Percentiles rank a stretch among this genome's conserved stretches.
Conservation (phyloP, 768 basidiomycete genomes). For the Leccinellum albellum region DNA sequence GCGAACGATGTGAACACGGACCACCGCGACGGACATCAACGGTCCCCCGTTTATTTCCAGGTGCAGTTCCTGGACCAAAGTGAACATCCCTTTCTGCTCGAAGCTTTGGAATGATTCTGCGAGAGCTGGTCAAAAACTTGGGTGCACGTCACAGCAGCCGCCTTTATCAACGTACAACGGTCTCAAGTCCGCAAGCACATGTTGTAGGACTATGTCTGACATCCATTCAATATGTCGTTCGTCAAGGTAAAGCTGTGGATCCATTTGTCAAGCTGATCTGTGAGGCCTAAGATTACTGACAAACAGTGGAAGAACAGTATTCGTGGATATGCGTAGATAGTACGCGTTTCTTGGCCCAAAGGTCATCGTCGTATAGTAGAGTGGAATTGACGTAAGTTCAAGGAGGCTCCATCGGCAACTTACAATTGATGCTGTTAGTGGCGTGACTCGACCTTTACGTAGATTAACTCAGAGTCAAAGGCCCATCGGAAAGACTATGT, state of each 20-base stretch:
- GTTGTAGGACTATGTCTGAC: conserved; percentile 76
- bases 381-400: neutral
- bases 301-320: conserved; percentile 74
- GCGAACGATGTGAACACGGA: conserved; percentile 23
- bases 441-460: too few species aligned
- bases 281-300: conserved; percentile 35
- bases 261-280: conserved; percentile 4
- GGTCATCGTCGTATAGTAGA: conserved; percentile 39
- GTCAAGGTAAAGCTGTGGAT: conserved; percentile 73
- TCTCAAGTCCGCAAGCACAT: conserved; percentile 75
- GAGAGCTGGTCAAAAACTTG: neutral
- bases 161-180: conserved; percentile 47
- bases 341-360: conserved; percentile 74
- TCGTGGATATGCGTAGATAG: conserved; percentile 77
- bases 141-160: neutral
- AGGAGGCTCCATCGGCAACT: neutral
- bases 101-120: conserved; percentile 67
- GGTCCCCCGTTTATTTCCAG: conserved; percentile 60
- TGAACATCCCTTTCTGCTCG: conserved; percentile 52
- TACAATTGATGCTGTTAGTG: too few species aligned
- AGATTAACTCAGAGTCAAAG: too few species aligned
- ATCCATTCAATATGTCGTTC: conserved; percentile 89
- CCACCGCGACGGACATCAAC: conserved; percentile 87
- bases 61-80: conserved; percentile 34
- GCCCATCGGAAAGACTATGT: too few species aligned